Conservation (phyloP, 2,329 filamentous ascomycete species). For the Ophiosphaerella korrae region DNA sequence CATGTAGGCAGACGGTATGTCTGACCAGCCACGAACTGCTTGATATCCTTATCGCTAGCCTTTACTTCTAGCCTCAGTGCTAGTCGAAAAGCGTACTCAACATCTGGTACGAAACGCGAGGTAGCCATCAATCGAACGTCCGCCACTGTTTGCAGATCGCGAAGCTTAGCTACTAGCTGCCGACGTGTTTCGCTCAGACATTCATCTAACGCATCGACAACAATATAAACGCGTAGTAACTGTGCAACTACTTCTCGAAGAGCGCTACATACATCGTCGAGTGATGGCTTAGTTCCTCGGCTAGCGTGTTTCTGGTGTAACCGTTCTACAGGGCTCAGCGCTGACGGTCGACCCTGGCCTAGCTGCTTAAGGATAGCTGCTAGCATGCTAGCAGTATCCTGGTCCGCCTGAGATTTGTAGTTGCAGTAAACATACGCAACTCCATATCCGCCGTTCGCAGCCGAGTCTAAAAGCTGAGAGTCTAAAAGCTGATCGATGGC, state of each 20-base stretch:
- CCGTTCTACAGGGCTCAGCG: not conserved
- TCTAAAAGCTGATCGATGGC: too few species aligned
- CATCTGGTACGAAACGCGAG: conserved; percentile 17
- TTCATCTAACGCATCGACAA: conserved; percentile 46
- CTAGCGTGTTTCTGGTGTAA: conserved; percentile 7
- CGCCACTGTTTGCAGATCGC: conserved; percentile 4
- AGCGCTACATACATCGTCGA: conserved; percentile 8
- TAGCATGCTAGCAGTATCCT: conserved; percentile 26
- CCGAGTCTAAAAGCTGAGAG: too few species aligned
- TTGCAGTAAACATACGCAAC: conserved; percentile 58
- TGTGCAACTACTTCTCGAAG: conserved; percentile 6
- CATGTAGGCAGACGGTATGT: conserved; percentile 18
- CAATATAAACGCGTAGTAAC: conserved; percentile 17
- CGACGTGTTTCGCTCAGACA: conserved; percentile 22
- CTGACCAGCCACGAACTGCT: conserved; percentile 15
- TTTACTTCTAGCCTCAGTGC: conserved; percentile 14
- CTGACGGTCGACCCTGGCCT: conserved; percentile 4
- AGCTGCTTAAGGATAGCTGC: conserved; percentile 20
- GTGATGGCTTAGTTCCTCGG: conserved; percentile 10
- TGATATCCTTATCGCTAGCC: conserved; percentile 22
- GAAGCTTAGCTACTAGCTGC: not conserved
- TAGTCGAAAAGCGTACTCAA: conserved; percentile 8
- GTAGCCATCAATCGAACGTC: conserved; percentile 16
- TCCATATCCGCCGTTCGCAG: conserved; percentile 29
- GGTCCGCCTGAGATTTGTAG: conserved; percentile 47